Evolutionary conservation across 192 early-diverging fungal species (phyloP).

Genomic region (Linnemannia schmuckeri): DNA sequence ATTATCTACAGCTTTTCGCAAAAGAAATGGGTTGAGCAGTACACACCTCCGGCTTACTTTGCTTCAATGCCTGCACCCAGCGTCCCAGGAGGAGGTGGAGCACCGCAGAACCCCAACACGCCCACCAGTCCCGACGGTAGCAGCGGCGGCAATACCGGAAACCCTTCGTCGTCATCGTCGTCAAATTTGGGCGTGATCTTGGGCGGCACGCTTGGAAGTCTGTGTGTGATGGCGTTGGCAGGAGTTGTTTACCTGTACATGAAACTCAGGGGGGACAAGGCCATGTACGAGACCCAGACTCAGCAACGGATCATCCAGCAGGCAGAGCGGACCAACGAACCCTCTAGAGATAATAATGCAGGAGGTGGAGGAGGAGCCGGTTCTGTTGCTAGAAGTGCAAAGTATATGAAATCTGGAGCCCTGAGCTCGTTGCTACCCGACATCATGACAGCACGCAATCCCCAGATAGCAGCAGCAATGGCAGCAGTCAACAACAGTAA

Average conservation of each 20-base stretch:
- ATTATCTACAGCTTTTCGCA: not conserved
- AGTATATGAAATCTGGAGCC: not conserved
- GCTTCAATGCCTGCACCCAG: not conserved
- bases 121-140: not conserved
- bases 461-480: not conserved
- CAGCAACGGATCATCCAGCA: not conserved
- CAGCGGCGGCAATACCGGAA: not conserved
- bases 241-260: constrained; percentile 4
- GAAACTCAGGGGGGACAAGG: not conserved
- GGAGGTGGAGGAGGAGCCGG: not conserved
- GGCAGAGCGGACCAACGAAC: not conserved
- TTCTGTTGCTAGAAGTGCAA: not conserved
- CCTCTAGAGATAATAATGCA: not conserved
- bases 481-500: not conserved
- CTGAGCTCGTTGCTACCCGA: not conserved
- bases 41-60: not conserved
- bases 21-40: constrained; percentile 1
- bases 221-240: not conserved
- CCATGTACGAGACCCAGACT: not conserved
- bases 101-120: not conserved
- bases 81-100: not conserved
- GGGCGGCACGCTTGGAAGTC: not conserved
- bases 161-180: not conserved
- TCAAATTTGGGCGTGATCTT: constrained; percentile 3
- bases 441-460: not conserved